Base-by-base conservation (phyloP, 352 stramenopile species). In the Plasmopara viticola region DNA sequence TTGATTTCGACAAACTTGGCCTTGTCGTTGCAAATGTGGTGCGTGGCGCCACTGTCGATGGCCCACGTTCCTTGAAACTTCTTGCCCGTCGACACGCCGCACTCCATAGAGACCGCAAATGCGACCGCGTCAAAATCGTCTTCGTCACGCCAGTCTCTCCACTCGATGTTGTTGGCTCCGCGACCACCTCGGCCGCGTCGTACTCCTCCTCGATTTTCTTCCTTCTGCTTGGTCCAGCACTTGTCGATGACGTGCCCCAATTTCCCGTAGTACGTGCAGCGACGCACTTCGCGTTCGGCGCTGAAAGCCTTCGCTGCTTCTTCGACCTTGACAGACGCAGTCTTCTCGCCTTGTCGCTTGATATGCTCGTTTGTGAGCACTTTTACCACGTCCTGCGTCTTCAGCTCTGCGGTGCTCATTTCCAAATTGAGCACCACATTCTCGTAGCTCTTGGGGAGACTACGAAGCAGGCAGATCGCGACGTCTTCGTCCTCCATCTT, bases 161-260 rank as follows among this genome's bases (percentile, higher is more conserved):
- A 25, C 20, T 25, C 20, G 20, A 25, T 25, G 3, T 25, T 25
- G 20, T 25, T 25, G 20, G 20, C 20, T 3, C 20, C 20, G 20
- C 20, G n/a, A 7, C 40, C 40, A 45, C 40, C 3, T 17, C 18
- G 18, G 20, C 20, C 14, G 14, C 40, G 40, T 17, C 40, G 40
- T 17, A 15, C 28, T 17, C 28, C 28, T 14, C 40, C 40, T 30
- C 12, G n/a, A 15, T 45, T 45, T 17, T 45, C 40, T 10, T 25
- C 40, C 8, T 45, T 45, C 18, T 45, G 40, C 18, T 45, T 45
- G 40, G 40, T 45, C 40, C 40, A 45, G 40, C 40, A 45, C 40
- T 14, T 9, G 20, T 25, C 20, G 3, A 25, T 25, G 20, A 25
- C 20, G 20, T 25, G 20, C 20, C 20, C 20, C 20, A 25, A 3